Base-by-base conservation (phyloP, 192 early-diverging fungal species). In the Backusella macrospora region DNA sequence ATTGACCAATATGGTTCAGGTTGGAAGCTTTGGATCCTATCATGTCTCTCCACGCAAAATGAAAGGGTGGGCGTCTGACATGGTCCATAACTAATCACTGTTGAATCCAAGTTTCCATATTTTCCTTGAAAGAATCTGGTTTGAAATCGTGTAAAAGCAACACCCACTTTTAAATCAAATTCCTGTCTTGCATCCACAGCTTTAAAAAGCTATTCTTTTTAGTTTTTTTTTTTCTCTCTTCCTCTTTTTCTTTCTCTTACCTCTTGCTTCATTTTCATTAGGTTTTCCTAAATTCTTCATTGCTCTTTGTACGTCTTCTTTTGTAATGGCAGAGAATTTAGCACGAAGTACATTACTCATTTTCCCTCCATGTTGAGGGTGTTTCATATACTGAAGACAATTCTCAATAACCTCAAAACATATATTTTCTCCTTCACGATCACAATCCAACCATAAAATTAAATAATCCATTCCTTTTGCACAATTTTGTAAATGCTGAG, bases 111-210 rank as follows among this genome's bases (percentile, higher is more conserved):
- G 40, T 86, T 65, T 37, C 85, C 85, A 46, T 86, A 86, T 73
- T 87, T 86, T 55, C 87, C 87, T 76, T 86, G 87, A 48, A 86
- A 86, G 12, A 84, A 86, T 15, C 73, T 59, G 8, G 85, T 86
- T 67, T 86, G 85, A 37, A 86, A 86, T n/a, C 78, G 72, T 16
- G 76, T 80, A 26, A 81, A 81, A 4, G 74, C 73, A 6, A 78
- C 76, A 42, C 83, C 83, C 6, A 86, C 85, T 39, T 87, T 87
- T 34, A 86, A 39, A 82, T 86, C 85, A 0, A 86, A 65, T 62
- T 86, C 85, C 34, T 86, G 85, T 43, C 85, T 59, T 15, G 87
- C 85, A 72, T 86, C 85, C 38, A 86, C 85, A 10, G 85, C 84
- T 79, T 65, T 45, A 26, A 47, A 70, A 46, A 21, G 38, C 15